phyloP scores from a whole-genome alignment of 1,284 basidiomycete genomes.

The Phlebopus sp. region DNA sequence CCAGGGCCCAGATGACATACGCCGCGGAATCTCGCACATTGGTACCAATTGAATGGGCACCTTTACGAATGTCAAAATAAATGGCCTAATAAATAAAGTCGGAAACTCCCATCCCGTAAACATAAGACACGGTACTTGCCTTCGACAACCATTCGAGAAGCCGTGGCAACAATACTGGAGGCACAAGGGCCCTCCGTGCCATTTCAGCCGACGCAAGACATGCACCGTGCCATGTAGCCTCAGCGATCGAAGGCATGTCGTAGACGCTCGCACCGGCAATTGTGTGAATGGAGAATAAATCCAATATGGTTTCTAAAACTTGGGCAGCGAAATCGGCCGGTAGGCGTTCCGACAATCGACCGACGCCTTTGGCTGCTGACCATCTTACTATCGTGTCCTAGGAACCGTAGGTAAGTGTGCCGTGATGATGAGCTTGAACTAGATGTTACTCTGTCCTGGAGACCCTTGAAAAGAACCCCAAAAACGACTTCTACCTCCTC shows the following conservation, averaged over 20 bases:
- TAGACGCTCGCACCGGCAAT: constrained; percentile 57
- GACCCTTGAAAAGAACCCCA: constrained; percentile 68
- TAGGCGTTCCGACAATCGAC: constrained; percentile 80
- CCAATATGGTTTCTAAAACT: constrained; percentile 77
- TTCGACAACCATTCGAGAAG: constrained; percentile 79
- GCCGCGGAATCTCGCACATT: constrained; percentile 94
- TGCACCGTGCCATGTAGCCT: constrained; percentile 94
- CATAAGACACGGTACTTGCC: constrained; percentile 40
- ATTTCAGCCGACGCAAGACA: constrained; percentile 92
- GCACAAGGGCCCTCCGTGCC: constrained; percentile 76
- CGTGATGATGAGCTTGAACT: neutral
- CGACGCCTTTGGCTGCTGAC: constrained; percentile 91
- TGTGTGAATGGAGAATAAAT: constrained; percentile 66
- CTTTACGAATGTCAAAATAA: constrained; percentile 89
- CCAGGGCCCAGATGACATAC: constrained; percentile 94
- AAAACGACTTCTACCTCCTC: constrained; percentile 78
- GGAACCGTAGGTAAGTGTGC: constrained; percentile 1
- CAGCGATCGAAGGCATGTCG: constrained; percentile 73
- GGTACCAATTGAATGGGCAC: constrained; percentile 89
- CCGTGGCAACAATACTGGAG: constrained; percentile 53
- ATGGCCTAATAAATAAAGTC: constrained; percentile 61
- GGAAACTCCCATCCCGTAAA: constrained; percentile 9
- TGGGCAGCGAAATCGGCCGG: constrained; percentile 76
- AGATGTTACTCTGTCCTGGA: constrained; percentile 77
- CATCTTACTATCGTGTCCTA: constrained; percentile 96